These are phyloP conservation scores for Tricholoma furcatifolium DNA, from an alignment of 768 basidiomycete genomes.

Conservation along the genomic window DNA sequence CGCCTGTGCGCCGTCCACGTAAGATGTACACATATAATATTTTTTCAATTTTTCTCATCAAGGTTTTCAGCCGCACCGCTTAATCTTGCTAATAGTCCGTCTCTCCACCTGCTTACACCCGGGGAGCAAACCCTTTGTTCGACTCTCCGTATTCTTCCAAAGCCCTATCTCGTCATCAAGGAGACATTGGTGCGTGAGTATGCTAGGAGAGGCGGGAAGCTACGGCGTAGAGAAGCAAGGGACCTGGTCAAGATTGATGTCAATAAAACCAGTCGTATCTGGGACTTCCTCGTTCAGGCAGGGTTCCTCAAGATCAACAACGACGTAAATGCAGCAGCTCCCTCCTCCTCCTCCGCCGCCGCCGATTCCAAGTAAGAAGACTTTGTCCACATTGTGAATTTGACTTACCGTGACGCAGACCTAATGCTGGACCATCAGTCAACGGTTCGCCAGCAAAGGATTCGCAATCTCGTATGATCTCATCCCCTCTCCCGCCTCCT, in stretches of 20 bases:
- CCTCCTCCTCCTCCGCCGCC: conserved; percentile 19
- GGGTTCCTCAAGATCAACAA: conserved; percentile 75
- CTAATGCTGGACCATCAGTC: conserved; percentile 16
- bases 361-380: conserved; percentile 36
- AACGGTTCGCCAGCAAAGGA: conserved; percentile 39
- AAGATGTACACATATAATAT: conserved; percentile 16
- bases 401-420: neutral
- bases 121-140: conserved; percentile 90
- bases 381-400: neutral
- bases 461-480: conserved; percentile 13
- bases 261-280: conserved; percentile 88
- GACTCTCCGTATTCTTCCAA: conserved; percentile 85
- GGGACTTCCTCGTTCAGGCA: conserved; percentile 89
- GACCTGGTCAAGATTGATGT: conserved; percentile 92
- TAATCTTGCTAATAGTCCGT: conserved; percentile 88
- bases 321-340: conserved; percentile 35
- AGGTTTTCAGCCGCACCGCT: conserved; percentile 53
- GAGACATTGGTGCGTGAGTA: conserved; percentile 94
- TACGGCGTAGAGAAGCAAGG: conserved; percentile 84
- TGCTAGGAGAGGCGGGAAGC: conserved; percentile 82
- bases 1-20: conserved; percentile 45
- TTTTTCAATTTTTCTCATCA: neutral
- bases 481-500: conserved; percentile 28
- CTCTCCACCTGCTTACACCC: conserved; percentile 84
- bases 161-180: conserved; percentile 95